phyloP scores from a whole-genome alignment of 495 filamentous ascomycete species.

The Neurospora hispaniola region DNA sequence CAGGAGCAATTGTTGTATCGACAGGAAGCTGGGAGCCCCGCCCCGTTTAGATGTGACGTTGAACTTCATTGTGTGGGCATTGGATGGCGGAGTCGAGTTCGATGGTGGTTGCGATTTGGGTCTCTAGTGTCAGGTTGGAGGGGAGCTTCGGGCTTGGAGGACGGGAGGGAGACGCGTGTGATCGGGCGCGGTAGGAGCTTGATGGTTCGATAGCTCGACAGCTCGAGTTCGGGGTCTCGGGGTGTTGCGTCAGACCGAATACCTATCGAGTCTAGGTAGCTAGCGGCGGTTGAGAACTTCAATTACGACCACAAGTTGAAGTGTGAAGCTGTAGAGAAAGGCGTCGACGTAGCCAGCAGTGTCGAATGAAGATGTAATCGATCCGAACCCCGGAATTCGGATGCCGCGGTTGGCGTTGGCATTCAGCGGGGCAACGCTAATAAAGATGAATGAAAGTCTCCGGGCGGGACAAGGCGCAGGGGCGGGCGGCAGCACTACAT shows the following conservation, averaged over 20 bases:
- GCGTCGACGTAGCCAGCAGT: neutral
- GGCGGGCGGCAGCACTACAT: neutral
- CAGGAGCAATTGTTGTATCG: slow-evolving; percentile 17
- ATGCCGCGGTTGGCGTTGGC: neutral
- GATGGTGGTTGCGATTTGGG: neutral
- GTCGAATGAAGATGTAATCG: neutral
- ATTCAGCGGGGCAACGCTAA: neutral
- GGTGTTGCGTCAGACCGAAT: neutral
- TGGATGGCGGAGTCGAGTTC: neutral
- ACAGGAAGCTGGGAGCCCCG: neutral
- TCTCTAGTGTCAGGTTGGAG: too few species aligned
- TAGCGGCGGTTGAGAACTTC: neutral
- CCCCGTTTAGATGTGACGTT: neutral
- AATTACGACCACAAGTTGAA: neutral
- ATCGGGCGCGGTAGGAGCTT: neutral
- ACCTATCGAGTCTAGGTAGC: neutral
- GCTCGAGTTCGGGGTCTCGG: neutral
- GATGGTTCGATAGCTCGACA: neutral
- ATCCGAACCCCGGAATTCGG: neutral
- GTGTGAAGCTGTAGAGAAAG: neutral
- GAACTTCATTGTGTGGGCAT: neutral
- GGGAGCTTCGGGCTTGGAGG: neutral
- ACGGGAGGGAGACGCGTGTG: neutral
- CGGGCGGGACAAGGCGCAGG: neutral
- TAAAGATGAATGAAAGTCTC: neutral